Conservation (phyloP, 1,139 yeast species). For the Saccharomyces hybrid region DNA sequence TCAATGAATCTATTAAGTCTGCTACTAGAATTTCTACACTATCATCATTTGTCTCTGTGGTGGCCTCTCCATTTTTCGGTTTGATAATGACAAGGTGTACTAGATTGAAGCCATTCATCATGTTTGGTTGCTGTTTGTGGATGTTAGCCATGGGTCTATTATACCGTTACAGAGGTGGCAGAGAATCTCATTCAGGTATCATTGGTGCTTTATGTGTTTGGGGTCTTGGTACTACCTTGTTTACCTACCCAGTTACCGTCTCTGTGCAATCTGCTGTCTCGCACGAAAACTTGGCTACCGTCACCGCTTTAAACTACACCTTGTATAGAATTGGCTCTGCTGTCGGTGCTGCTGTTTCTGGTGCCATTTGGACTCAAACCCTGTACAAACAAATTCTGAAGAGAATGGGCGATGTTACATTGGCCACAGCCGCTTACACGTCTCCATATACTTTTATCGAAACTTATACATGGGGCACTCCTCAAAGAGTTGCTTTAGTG, state of each 20-base stretch:
- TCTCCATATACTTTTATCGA: slow-evolving; percentile 44
- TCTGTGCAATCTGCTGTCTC: slow-evolving; percentile 55
- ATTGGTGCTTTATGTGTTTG: slow-evolving; percentile 59
- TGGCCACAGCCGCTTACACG: slow-evolving; percentile 46
- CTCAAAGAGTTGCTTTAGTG: slow-evolving; percentile 50
- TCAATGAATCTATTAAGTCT: slow-evolving; percentile 48
- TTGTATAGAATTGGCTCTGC: slow-evolving; percentile 56
- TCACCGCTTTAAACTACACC: slow-evolving; percentile 49
- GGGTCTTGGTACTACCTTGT: slow-evolving; percentile 69
- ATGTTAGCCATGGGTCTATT: slow-evolving; percentile 52
- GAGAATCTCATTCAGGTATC: slow-evolving; percentile 45
- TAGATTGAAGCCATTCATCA: slow-evolving; percentile 52
- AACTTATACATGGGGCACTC: slow-evolving; percentile 50
- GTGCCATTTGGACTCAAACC: slow-evolving; percentile 57
- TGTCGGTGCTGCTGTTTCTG: slow-evolving; percentile 42
- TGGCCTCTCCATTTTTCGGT: slow-evolving; percentile 55
- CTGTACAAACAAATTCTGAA: slow-evolving; percentile 33
- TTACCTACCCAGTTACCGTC: slow-evolving; percentile 60
- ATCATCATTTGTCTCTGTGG: slow-evolving; percentile 57
- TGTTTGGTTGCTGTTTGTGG: slow-evolving; percentile 51
- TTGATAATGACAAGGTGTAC: slow-evolving; percentile 44
- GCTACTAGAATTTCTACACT: slow-evolving; percentile 61
- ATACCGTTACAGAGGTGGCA: slow-evolving; percentile 49
- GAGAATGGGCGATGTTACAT: slow-evolving; percentile 22
- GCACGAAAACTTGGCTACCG: slow-evolving; percentile 59